These are phyloP conservation scores for Trametes punicea DNA, from an alignment of 768 basidiomycete genomes.

Conservation along the genomic window DNA sequence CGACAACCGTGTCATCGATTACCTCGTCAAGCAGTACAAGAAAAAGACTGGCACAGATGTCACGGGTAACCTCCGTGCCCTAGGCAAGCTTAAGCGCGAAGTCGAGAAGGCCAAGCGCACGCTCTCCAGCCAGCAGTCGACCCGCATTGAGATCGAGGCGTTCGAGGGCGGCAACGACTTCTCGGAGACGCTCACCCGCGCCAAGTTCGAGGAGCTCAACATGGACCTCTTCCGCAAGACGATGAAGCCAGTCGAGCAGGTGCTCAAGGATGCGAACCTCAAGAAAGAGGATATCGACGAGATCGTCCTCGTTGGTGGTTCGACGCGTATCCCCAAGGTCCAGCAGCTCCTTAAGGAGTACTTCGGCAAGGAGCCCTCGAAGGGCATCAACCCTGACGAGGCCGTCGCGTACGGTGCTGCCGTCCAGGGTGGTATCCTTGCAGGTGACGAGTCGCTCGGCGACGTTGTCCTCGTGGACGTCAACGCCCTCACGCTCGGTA, in stretches of 20 bases:
- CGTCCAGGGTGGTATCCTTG: slow-evolving; percentile 97
- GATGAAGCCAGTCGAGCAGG: slow-evolving; percentile 99
- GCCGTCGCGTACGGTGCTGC: slow-evolving; percentile 99
- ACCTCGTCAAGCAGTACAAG: slow-evolving; percentile 67
- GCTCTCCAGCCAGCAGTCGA: slow-evolving; percentile 84
- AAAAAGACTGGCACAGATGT: slow-evolving; percentile 63
- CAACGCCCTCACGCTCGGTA: slow-evolving; percentile 95
- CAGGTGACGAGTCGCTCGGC: slow-evolving; percentile 86
- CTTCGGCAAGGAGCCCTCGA: slow-evolving; percentile 97
- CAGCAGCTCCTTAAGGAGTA: slow-evolving; percentile 97
- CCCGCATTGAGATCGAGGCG: slow-evolving; percentile 90
- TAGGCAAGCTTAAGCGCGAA: slow-evolving; percentile 69
- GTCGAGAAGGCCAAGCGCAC: slow-evolving; percentile 75
- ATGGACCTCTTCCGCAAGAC: slow-evolving; percentile 99
- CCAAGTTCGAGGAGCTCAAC: slow-evolving; percentile 99
- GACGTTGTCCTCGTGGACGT: slow-evolving; percentile 96
- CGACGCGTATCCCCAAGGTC: slow-evolving; percentile 99
- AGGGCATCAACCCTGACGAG: slow-evolving; percentile 99
- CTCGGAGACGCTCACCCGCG: slow-evolving; percentile 93
- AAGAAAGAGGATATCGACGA: slow-evolving; percentile 98
- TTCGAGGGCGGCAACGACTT: slow-evolving; percentile 98
- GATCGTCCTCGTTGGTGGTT: slow-evolving; percentile 93
- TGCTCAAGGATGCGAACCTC: slow-evolving; percentile 94
- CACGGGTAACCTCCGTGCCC: slow-evolving; percentile 56
- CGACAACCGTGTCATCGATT: slow-evolving; percentile 71